Conservation (phyloP, 2,329 filamentous ascomycete species). For the Ophiostoma tasmaniense region DNA sequence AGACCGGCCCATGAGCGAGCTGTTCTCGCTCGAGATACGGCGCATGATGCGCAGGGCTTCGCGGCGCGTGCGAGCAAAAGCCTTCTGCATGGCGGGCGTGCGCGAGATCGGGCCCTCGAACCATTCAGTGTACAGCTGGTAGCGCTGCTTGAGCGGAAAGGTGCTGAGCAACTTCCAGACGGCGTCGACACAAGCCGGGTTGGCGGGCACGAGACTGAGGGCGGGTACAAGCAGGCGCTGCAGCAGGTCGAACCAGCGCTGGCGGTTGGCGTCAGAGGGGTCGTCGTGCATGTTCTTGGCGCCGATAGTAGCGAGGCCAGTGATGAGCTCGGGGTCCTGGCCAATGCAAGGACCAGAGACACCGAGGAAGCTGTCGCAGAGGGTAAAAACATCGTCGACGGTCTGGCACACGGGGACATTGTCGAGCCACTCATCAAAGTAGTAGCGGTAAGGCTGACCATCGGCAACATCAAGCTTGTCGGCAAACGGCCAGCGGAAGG, state of each 20-base stretch:
- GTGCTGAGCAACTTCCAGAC: constrained; percentile 75
- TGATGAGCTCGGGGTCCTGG: constrained; percentile 66
- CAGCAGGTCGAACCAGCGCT: constrained; percentile 77
- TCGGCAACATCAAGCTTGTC: constrained; percentile 70
- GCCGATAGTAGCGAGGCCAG: constrained; percentile 81
- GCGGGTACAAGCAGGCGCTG: constrained; percentile 79
- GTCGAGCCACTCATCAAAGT: constrained; percentile 96
- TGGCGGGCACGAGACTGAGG: constrained; percentile 75
- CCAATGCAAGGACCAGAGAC: constrained; percentile 84
- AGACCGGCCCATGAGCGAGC: constrained; percentile 74
- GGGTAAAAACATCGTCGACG: constrained; percentile 80
- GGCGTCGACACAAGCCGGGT: constrained; percentile 75
- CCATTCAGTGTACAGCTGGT: constrained; percentile 90
- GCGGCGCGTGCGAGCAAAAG: constrained; percentile 65
- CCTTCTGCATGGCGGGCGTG: constrained; percentile 65
- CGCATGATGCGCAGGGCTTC: constrained; percentile 85
- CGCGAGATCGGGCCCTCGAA: constrained; percentile 71
- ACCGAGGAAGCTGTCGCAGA: constrained; percentile 78
- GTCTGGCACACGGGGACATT: constrained; percentile 86
- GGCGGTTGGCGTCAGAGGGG: constrained; percentile 57
- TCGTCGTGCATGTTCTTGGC: constrained; percentile 65
- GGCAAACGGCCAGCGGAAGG: constrained; percentile 74
- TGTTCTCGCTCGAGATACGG: constrained; percentile 78
- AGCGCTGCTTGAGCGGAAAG: constrained; percentile 69
- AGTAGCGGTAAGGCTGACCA: constrained; percentile 77